Evolutionary conservation across 2,329 filamentous ascomycete species (phyloP).

Genomic region (Cladobotryum protrusum): DNA sequence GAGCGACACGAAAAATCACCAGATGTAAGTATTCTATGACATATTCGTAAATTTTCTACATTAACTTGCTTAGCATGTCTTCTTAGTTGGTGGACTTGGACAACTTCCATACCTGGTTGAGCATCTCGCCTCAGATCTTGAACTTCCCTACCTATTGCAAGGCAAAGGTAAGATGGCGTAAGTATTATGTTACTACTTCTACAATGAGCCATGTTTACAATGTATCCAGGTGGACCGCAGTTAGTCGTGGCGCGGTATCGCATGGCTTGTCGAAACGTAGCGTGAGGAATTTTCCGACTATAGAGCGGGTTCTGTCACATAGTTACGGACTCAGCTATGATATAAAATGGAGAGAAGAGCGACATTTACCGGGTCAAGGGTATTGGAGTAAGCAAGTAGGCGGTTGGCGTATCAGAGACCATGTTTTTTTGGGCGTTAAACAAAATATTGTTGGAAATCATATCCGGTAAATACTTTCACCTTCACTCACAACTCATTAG

Average conservation of each 20-base stretch:
- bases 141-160: constrained; percentile 20
- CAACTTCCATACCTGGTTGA: constrained; percentile 21
- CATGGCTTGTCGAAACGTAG: constrained; percentile 11
- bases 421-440: too few species aligned
- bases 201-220: neutral
- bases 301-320: too few species aligned
- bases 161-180: constrained; percentile 23
- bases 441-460: too few species aligned
- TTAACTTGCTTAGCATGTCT: constrained; percentile 14
- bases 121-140: constrained; percentile 10
- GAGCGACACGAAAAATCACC: neutral
- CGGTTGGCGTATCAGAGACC: too few species aligned
- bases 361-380: too few species aligned
- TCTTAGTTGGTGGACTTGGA: constrained; percentile 31
- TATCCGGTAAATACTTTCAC: too few species aligned
- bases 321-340: too few species aligned
- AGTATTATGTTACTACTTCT: constrained; percentile 5
- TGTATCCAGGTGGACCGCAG: constrained; percentile 24
- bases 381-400: too few species aligned
- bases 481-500: too few species aligned
- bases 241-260: constrained; percentile 25
- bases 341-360: neutral
- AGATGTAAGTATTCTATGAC: too few species aligned
- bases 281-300: neutral
- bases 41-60: neutral